Percentiles rank a stretch among this genome's conserved stretches.
These are phyloP conservation scores for Penicillium freii DNA, from an alignment of 2,329 filamentous ascomycete species.

Conservation along the genomic window DNA sequence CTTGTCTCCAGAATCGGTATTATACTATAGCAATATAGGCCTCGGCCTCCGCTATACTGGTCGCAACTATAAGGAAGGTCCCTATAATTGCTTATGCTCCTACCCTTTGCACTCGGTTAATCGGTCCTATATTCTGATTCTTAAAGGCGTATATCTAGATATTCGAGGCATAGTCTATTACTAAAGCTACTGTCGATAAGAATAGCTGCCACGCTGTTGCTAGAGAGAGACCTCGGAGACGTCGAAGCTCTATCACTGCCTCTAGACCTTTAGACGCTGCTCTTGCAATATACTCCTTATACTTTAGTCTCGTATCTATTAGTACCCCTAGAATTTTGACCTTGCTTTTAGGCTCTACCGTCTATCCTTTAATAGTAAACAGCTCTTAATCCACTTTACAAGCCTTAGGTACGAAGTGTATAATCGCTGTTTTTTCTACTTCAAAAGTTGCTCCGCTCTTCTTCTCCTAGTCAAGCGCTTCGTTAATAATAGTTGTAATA, in stretches of 20 bases:
- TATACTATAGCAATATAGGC: conserved; percentile 14
- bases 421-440: neutral
- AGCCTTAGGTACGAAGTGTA: neutral
- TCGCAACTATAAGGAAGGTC: conserved; percentile 20
- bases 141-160: conserved; percentile 21
- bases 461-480: neutral
- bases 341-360: neutral
- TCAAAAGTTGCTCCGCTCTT: neutral
- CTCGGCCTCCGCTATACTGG: conserved; percentile 21
- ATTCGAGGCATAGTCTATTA: conserved; percentile 25
- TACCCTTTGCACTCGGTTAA: conserved; percentile 21
- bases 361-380: neutral
- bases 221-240: conserved; percentile 10
- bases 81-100: conserved; percentile 22
- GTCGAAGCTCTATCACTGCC: conserved; percentile 13
- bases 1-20: conserved; percentile 16
- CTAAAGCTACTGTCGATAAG: conserved; percentile 19
- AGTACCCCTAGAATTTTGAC: neutral
- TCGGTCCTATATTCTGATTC: conserved; percentile 5
- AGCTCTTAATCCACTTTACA: neutral
- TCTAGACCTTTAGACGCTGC: conserved; percentile 21
- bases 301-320: conserved; percentile 26
- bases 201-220: conserved; percentile 19
- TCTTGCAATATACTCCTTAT: conserved; percentile 24
- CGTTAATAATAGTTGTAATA: neutral